Conservation (phyloP, 2,329 filamentous ascomycete species). For the Pestalotiopsis fici region DNA sequence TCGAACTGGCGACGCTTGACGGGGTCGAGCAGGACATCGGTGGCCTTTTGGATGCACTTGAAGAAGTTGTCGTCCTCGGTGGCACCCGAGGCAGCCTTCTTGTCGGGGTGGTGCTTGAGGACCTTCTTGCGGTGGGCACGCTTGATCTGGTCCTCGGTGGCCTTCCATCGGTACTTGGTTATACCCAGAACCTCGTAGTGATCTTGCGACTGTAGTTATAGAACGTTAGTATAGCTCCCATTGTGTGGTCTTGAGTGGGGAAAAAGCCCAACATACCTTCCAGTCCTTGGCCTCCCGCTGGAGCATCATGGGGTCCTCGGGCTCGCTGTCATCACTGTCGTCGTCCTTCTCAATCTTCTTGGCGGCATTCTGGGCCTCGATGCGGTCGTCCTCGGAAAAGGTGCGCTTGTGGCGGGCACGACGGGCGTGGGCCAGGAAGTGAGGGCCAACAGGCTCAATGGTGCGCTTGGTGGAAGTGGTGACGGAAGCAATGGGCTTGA, state of each 20-base stretch:
- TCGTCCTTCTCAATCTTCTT: conserved; percentile 96
- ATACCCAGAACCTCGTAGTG: conserved; percentile 97
- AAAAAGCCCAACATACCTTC: conserved; percentile 67
- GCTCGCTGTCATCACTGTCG: conserved; percentile 87
- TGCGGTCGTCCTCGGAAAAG: conserved; percentile 97
- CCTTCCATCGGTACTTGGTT: conserved; percentile 87
- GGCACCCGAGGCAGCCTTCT: conserved; percentile 89
- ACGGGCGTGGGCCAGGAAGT: conserved; percentile 96
- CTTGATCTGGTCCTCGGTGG: conserved; percentile 98
- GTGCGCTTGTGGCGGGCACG: conserved; percentile 95
- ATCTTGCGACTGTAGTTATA: conserved; percentile 72
- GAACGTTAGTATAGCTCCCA: not conserved
- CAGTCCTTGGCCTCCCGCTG: conserved; percentile 96
- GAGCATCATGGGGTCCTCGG: conserved; percentile 90
- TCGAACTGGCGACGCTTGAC: conserved; percentile 93
- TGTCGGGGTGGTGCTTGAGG: conserved; percentile 97
- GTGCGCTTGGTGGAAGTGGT: conserved; percentile 80
- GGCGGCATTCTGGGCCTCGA: conserved; percentile 91
- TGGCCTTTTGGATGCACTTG: conserved; percentile 99
- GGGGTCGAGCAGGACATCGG: conserved; percentile 89
- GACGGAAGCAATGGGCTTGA: conserved; percentile 79
- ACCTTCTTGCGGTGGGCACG: conserved; percentile 99
- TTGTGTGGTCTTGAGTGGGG: not conserved
- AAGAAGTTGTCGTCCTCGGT: conserved; percentile 97
- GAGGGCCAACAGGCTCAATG: conserved; percentile 93